Percentiles rank a stretch among this genome's conserved stretches.
These are phyloP conservation scores for Rugosomyces carneus DNA, from an alignment of 1,284 basidiomycete species.

Conservation along the genomic window DNA sequence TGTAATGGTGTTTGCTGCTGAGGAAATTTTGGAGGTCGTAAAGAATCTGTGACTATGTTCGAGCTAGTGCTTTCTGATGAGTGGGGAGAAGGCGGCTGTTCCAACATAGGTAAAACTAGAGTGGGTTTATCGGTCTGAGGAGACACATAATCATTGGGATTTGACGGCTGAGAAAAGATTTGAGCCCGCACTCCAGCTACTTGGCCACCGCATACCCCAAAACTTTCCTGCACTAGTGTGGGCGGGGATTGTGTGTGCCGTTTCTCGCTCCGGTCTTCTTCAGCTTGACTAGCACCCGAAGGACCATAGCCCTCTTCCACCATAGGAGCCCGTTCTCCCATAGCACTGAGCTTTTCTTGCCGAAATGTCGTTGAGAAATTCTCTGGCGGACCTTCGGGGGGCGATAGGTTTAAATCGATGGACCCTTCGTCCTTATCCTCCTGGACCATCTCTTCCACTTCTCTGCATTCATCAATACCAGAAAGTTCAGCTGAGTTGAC, in stretches of 20 bases:
- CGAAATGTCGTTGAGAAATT: neutral
- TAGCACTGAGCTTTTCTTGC: neutral
- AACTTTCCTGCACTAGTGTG: neutral
- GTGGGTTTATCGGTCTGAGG: slow-evolving; percentile 32
- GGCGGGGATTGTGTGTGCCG: neutral
- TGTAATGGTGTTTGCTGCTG: slow-evolving; percentile 16
- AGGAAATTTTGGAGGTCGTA: slow-evolving; percentile 14
- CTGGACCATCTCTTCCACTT: neutral
- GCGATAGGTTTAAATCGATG: slow-evolving; percentile 1
- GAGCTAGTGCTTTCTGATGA: slow-evolving; percentile 11
- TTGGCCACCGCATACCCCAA: slow-evolving; percentile 1
- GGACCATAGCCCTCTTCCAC: neutral
- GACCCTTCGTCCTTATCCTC: slow-evolving; percentile 6
- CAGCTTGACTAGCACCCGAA: neutral
- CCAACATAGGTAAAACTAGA: slow-evolving; percentile 20
- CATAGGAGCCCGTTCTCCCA: neutral
- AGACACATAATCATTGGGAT: slow-evolving; percentile 34
- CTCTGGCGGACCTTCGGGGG: neutral
- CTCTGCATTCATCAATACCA: neutral
- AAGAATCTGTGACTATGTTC: neutral
- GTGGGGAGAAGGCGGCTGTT: slow-evolving; percentile 9
- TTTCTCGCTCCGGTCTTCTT: neutral
- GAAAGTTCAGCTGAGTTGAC: neutral
- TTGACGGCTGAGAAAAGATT: slow-evolving; percentile 8
- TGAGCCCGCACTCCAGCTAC: slow-evolving; percentile 15